phyloP scores from a whole-genome alignment of 2,329 filamentous ascomycete genomes.

The Penicillium sp. region DNA sequence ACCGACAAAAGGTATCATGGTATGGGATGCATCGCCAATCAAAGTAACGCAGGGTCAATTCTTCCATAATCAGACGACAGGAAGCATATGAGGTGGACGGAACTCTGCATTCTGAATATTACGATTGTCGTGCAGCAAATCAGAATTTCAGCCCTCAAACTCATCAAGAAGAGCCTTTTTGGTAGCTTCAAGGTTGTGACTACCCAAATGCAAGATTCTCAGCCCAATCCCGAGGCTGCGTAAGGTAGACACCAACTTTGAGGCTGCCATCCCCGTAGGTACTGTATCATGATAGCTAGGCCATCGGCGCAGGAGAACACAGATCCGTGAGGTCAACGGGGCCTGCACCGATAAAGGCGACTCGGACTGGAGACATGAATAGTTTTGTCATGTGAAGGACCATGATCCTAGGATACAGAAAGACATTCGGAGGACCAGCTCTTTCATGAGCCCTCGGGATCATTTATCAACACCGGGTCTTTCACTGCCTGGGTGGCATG shows the following conservation, averaged over 20 bases:
- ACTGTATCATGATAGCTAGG: constrained; percentile 32
- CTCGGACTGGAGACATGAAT: constrained; percentile 7
- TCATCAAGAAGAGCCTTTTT: constrained; percentile 3
- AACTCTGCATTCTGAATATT: constrained; percentile 14
- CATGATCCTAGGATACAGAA: background rate
- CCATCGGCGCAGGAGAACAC: constrained; percentile 31
- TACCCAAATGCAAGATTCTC: constrained; percentile 7
- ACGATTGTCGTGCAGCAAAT: constrained; percentile 24
- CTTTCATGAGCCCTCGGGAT: background rate
- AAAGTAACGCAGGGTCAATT: constrained; percentile 29
- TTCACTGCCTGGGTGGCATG: background rate
- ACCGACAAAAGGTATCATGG: constrained; percentile 37
- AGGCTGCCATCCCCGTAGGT: constrained; percentile 23
- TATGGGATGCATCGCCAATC: constrained; percentile 34
- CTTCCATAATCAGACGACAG: constrained; percentile 30
- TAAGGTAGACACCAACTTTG: constrained; percentile 12
- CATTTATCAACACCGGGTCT: background rate
- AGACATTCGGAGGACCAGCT: background rate
- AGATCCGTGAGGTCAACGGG: constrained; percentile 21
- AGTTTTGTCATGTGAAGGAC: background rate
- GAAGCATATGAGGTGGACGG: constrained; percentile 31
- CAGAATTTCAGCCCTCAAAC: constrained; percentile 20
- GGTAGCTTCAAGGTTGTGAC: constrained; percentile 1
- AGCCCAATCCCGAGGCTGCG: constrained; percentile 16
- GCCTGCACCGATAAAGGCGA: constrained; percentile 30